These are phyloP conservation scores for Leccinum griseonigrum DNA, from an alignment of 1,284 basidiomycete species.

Conservation along the genomic window DNA sequence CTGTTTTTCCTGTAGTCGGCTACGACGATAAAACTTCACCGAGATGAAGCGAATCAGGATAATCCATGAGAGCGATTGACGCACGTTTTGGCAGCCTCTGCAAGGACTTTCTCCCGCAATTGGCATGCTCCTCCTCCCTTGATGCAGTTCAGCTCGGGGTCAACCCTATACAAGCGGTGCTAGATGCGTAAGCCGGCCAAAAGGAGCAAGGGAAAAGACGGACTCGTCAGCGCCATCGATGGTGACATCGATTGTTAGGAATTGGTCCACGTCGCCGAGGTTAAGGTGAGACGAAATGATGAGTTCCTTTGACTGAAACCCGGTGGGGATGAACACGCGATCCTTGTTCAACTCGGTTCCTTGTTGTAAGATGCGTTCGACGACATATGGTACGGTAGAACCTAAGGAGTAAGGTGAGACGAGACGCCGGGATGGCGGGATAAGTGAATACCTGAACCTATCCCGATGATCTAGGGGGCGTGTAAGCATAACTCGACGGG, in stretches of 20 bases:
- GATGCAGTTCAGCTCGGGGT: constrained; percentile 87
- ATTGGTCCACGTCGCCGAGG: constrained; percentile 92
- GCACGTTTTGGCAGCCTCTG: constrained; percentile 89
- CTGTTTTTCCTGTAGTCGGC: constrained; percentile 96
- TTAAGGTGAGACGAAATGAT: constrained; percentile 81
- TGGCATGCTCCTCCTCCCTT: constrained; percentile 99
- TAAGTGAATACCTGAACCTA: constrained; percentile 69
- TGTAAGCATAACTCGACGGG: constrained; percentile 3
- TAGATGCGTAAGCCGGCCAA: not conserved
- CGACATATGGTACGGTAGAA: constrained; percentile 97
- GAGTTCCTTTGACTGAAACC: constrained; percentile 95
- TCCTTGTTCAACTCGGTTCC: constrained; percentile 74
- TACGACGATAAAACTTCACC: constrained; percentile 81
- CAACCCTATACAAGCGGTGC: constrained; percentile 59
- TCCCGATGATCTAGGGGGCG: constrained; percentile 74
- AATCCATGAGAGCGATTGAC: not conserved
- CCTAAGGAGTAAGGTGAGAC: constrained; percentile 42
- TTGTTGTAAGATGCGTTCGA: constrained; percentile 91
- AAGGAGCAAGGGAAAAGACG: constrained; percentile 43
- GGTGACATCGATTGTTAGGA: constrained; percentile 89
- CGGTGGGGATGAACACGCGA: constrained; percentile 89
- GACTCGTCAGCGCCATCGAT: constrained; percentile 98
- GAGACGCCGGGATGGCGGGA: not conserved
- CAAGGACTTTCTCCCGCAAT: constrained; percentile 94
- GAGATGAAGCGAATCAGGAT: constrained; percentile 4